A percentile compares a stretch with the other conserved stretches of the same genome.
These are phyloP conservation scores for Puccinellia tenuiflora DNA, from an alignment of 176 grass and related monocot genomes.

Conservation along the genomic window DNA sequence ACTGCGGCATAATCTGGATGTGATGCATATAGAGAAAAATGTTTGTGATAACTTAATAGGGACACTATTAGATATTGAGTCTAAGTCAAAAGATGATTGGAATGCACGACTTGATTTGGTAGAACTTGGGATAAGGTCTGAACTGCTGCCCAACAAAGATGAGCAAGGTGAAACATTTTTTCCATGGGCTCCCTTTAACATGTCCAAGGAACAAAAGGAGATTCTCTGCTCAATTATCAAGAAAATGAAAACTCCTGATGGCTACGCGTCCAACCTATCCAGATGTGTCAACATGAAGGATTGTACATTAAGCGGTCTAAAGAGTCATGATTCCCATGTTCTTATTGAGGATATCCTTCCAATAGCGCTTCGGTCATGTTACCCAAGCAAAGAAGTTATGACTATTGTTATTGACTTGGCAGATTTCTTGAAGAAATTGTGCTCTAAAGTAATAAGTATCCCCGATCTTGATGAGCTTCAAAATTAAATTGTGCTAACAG, in stretches of 20 bases:
- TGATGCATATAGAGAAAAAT: constrained; percentile 14
- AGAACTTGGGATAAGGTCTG: not conserved
- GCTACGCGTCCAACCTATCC: not conserved
- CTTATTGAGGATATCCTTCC: constrained; percentile 30
- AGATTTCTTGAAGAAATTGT: not conserved
- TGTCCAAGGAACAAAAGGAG: not conserved
- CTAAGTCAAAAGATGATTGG: not conserved
- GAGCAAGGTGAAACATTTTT: not conserved
- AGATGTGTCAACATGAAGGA: not conserved
- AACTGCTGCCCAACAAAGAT: not conserved
- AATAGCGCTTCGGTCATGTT: not conserved
- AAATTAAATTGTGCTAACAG: not conserved
- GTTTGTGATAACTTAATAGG: not conserved
- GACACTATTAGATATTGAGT: not conserved
- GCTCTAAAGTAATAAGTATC: not conserved
- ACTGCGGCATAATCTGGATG: not conserved
- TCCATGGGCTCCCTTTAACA: not conserved
- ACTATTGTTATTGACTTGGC: not conserved
- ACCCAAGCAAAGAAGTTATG: constrained; percentile 1
- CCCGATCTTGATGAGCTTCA: not conserved
- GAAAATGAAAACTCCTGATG: not conserved
- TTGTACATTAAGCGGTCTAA: constrained; percentile 1
- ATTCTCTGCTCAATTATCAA: not conserved
- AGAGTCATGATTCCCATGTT: constrained; percentile 34
- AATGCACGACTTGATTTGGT: not conserved